A percentile compares a stretch with the other conserved stretches of the same genome.
These are phyloP conservation scores for Xylaria cubensis DNA, from an alignment of 495 filamentous ascomycete species.

Conservation along the genomic window DNA sequence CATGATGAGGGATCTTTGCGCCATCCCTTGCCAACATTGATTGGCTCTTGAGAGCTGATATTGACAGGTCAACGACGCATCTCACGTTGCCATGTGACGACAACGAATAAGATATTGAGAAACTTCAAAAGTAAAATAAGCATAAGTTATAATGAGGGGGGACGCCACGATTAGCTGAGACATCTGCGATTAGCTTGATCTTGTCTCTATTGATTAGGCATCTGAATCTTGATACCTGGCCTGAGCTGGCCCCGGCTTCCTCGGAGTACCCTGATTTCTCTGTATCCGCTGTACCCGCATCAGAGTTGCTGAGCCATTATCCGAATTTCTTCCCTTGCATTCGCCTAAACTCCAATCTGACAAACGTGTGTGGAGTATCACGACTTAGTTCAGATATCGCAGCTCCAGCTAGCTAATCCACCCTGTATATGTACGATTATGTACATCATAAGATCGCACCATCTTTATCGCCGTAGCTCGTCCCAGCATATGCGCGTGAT, in stretches of 20 bases:
- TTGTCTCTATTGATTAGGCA: not conserved
- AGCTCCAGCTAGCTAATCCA: not conserved
- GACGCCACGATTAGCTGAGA: not conserved
- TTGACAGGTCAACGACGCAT: not conserved
- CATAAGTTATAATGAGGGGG: not conserved
- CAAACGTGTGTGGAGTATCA: not conserved
- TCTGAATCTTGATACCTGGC: not conserved
- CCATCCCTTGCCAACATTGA: not conserved
- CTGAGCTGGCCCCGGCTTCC: not conserved
- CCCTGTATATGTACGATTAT: not conserved
- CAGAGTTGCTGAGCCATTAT: not conserved
- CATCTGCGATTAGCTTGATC: not conserved
- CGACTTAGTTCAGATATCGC: not conserved
- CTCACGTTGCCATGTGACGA: not conserved
- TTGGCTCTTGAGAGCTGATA: not conserved
- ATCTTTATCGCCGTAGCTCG: constrained; percentile 1
- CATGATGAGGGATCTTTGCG: not conserved
- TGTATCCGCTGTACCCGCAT: constrained; percentile 3
- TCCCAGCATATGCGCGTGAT: constrained; percentile 2
- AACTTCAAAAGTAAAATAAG: not conserved
- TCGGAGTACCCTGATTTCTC: not conserved
- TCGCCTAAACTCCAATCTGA: not conserved
- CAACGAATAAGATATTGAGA: not conserved
- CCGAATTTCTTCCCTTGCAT: not conserved
- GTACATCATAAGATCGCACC: not conserved